These are phyloP conservation scores for Trebouxia sp. DNA, from an alignment of 139 green algal species.

Conservation along the genomic window DNA sequence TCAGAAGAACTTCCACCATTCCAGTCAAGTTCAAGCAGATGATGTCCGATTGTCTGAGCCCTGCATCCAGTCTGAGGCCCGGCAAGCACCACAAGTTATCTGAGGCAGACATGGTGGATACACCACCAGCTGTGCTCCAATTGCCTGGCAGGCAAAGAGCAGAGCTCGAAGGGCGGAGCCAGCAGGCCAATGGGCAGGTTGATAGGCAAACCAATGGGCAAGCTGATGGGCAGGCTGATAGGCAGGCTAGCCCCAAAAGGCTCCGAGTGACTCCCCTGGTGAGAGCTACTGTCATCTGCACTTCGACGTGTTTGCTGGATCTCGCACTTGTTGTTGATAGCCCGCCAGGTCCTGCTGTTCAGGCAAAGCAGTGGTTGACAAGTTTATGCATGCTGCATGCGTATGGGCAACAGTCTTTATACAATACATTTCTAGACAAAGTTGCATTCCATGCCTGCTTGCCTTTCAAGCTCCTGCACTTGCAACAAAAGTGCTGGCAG, in stretches of 20 bases:
- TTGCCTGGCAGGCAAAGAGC: background rate
- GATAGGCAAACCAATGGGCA: no score
- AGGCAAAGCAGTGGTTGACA: no score
- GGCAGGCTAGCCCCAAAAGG: background rate
- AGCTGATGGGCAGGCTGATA: background rate
- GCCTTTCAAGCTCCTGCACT: no score
- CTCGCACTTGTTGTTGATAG: no score
- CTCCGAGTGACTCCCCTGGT: background rate
- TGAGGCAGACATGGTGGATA: background rate
- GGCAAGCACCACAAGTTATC: constrained; percentile 27
- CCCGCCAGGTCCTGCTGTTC: no score
- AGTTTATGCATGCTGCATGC: no score
- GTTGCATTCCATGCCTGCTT: no score
- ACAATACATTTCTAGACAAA: no score
- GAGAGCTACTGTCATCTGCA: no score
- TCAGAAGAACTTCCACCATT: constrained; percentile 7
- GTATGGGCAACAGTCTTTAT: no score
- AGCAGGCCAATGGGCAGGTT: background rate
- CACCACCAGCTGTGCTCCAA: background rate
- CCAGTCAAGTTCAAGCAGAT: constrained; percentile 24
- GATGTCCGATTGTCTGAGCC: constrained; percentile 6
- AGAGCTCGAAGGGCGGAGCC: background rate
- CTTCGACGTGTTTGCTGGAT: no score
- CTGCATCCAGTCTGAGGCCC: background rate
- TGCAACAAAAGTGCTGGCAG: no score